Base-by-base conservation (phyloP, 176 grass and related monocot genomes). In the Eleusine coracana region DNA sequence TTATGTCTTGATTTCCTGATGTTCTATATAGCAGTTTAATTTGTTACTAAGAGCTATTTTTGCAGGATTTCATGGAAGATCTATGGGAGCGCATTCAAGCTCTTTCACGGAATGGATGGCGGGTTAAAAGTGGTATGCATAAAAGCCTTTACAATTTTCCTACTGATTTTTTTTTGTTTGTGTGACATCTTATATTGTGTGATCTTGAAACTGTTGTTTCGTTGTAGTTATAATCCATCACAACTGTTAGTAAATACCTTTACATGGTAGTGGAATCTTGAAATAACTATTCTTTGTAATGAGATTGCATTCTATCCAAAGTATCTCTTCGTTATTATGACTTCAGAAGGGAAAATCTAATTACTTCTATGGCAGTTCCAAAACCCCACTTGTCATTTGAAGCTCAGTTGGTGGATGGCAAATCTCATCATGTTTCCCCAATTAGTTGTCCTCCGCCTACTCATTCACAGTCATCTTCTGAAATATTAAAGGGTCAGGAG, bases 31-130 rank as follows among this genome's bases (percentile, higher is more conserved):
- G 38, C 80, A 76, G 25, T 84, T 23, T 77, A 77, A n/a, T 73
- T 45, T 21, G 51, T 49, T 40, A 67, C 52, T 74, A 79, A 70
- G 59, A 60, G 71, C 25, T 83, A 70, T 71, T 69, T 55, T 83
- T 66, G 76, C 80, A 98, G 96, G 96, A 98, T 93, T 98, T 95
- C 71, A 71, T 98, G 29, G 96, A 98, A 95, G 96, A 98, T 91
- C 80, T 98, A 63, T 98, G 96, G 92, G 92, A 95, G 58, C 87
- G 80, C 36, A 85, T 98, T 77, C 90, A 98, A 87, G 58, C 83
- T 88, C 96, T 95, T 93, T 93, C 92, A 2, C 78, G 54, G 31
- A 98, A 82, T 71, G 96, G 92, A 74, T 98, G 96, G 96, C 95
- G 91, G 66, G 87, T 94, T 88, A 90, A 93, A 89, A 98, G 96